phyloP scores from a whole-genome alignment of 176 grass and related monocot species.

The Chloris gayana region DNA sequence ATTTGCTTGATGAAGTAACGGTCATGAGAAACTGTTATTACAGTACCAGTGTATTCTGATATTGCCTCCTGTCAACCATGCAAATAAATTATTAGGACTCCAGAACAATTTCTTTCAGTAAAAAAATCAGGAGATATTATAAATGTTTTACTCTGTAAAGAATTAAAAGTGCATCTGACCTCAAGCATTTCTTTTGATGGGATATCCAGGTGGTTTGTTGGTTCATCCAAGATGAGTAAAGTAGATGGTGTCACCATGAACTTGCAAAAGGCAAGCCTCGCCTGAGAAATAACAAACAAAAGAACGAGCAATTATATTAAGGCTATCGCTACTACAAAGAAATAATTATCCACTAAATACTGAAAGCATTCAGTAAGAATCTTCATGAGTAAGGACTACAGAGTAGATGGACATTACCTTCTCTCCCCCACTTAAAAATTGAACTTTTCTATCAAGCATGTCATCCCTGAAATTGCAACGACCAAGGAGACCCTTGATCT shows the following conservation, averaged over 20 bases:
- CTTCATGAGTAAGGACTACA: not conserved
- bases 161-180: constrained; percentile 41
- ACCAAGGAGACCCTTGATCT: constrained; percentile 97
- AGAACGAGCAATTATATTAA: constrained; percentile 25
- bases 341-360: not conserved
- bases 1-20: constrained; percentile 96
- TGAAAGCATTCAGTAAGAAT: not conserved
- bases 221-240: constrained; percentile 95
- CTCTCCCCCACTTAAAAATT: constrained; percentile 93
- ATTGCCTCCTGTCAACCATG: constrained; percentile 82
- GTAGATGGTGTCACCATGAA: constrained; percentile 99
- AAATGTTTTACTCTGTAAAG: constrained; percentile 26
- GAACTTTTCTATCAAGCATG: constrained; percentile 94
- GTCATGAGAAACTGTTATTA: constrained; percentile 98
- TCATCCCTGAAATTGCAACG: constrained; percentile 95
- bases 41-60: constrained; percentile 83
- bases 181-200: constrained; percentile 99
- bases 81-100: constrained; percentile 30
- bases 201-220: constrained; percentile 99
- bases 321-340: not conserved
- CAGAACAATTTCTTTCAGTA: constrained; percentile 13
- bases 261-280: constrained; percentile 97
- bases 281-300: constrained; percentile 47
- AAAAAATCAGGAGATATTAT: constrained; percentile 5
- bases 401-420: constrained; percentile 58